Percentiles rank a stretch among this genome's conserved stretches.
Evolutionary conservation across 2,329 filamentous ascomycete genomes (phyloP).

Genomic region (Trichoderma harzianum): DNA sequence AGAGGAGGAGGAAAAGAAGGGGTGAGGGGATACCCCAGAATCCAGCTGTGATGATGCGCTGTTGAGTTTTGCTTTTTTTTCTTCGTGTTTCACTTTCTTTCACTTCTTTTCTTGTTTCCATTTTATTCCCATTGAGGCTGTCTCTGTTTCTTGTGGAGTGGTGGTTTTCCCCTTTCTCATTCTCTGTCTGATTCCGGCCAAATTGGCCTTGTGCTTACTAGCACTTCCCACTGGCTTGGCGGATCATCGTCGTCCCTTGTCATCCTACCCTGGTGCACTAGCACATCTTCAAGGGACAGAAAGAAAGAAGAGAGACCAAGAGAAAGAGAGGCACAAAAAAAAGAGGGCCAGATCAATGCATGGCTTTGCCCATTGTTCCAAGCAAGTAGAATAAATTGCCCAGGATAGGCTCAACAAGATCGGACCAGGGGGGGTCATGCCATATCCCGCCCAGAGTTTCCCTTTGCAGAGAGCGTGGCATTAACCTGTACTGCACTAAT

Average conservation of each 20-base stretch:
- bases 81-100: not conserved
- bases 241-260: not conserved
- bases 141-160: not conserved
- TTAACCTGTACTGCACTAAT: not conserved
- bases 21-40: not conserved
- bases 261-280: not conserved
- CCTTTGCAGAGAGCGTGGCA: not conserved
- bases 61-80: not conserved
- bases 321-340: not conserved
- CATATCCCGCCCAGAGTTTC: not conserved
- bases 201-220: not conserved
- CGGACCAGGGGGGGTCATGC: not conserved
- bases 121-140: not conserved
- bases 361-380: not conserved
- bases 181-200: not conserved
- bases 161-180: not conserved
- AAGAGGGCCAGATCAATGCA: not conserved
- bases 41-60: not conserved
- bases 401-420: not conserved
- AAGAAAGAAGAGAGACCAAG: not conserved
- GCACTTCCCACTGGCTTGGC: not conserved
- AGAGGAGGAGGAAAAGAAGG: not conserved
- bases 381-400: not conserved
- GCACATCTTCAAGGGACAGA: not conserved
- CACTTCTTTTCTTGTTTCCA: not conserved